These are phyloP conservation scores for Penicillium thymicola DNA, from an alignment of 2,329 filamentous ascomycete species.

Conservation along the genomic window DNA sequence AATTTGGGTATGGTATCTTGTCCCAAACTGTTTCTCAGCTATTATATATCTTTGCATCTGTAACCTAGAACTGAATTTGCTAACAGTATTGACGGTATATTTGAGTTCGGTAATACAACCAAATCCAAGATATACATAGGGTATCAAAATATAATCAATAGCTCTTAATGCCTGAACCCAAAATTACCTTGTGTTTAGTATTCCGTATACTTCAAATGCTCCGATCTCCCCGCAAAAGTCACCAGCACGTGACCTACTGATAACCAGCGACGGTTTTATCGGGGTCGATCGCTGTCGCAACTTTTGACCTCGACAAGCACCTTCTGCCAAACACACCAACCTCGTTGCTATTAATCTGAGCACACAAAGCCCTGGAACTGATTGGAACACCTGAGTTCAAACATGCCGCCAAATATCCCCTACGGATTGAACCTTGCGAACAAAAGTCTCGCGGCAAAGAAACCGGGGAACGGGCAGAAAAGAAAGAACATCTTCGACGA, in stretches of 20 bases:
- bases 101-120: background rate
- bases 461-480: conserved; percentile 40
- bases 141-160: too few relatives aligned
- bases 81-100: background rate
- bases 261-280: conserved; percentile 17
- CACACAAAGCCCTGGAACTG: background rate
- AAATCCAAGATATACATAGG: accelerated
- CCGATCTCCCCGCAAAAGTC: conserved; percentile 12
- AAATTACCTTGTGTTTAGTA: background rate
- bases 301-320: conserved; percentile 10
- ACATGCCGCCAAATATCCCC: conserved; percentile 35
- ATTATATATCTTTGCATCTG: background rate
- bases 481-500: conserved; percentile 48
- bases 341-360: background rate
- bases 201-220: background rate
- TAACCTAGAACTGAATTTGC: background rate
- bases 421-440: conserved; percentile 45
- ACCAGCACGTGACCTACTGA: conserved; percentile 15
- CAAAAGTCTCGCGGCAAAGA: conserved; percentile 29
- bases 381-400: background rate
- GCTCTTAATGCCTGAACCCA: too few relatives aligned
- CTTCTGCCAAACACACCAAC: background rate
- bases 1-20: background rate
- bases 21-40: too few relatives aligned
- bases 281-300: conserved; percentile 9